Evolutionary conservation across 352 stramenopile genomes (phyloP).

Genomic region (Globisporangium paroecandrum): DNA sequence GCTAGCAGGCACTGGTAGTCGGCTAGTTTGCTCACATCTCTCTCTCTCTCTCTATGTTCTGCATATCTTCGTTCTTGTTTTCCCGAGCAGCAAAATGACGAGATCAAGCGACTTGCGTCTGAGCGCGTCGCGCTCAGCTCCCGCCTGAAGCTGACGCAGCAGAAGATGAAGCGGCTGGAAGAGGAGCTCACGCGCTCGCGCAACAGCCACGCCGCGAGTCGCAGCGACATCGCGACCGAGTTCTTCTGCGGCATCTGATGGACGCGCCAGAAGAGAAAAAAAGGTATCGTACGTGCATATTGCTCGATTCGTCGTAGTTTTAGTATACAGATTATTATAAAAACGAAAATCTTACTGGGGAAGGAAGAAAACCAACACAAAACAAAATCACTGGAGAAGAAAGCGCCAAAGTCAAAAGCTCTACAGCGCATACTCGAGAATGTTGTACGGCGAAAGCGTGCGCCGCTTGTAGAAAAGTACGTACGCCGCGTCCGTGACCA

Average conservation of each 20-base stretch:
- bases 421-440: constrained; percentile 63
- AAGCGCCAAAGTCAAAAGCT: neutral
- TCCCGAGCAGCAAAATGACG: constrained; percentile 33
- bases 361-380: neutral
- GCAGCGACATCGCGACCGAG: constrained; percentile 45
- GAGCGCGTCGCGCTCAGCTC: constrained; percentile 44
- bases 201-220: constrained; percentile 38
- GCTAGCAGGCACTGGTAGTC: neutral
- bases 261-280: neutral
- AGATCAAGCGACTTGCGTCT: constrained; percentile 46
- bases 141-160: constrained; percentile 47
- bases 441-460: constrained; percentile 63
- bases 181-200: constrained; percentile 51
- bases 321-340: constrained; percentile 13
- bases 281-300: neutral
- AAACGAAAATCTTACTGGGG: neutral
- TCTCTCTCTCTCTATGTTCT: too few species aligned
- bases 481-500: constrained; percentile 85
- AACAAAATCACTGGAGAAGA: constrained; percentile 1
- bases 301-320: neutral
- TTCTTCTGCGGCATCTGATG: constrained; percentile 67
- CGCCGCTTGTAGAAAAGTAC: constrained; percentile 91
- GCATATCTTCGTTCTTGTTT: too few species aligned
- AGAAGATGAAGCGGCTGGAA: constrained; percentile 55
- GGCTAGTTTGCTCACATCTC: constrained; percentile 11